Evolutionary conservation across 2,329 filamentous ascomycete species (phyloP).

Genomic region (Scytalidium lignicola): DNA sequence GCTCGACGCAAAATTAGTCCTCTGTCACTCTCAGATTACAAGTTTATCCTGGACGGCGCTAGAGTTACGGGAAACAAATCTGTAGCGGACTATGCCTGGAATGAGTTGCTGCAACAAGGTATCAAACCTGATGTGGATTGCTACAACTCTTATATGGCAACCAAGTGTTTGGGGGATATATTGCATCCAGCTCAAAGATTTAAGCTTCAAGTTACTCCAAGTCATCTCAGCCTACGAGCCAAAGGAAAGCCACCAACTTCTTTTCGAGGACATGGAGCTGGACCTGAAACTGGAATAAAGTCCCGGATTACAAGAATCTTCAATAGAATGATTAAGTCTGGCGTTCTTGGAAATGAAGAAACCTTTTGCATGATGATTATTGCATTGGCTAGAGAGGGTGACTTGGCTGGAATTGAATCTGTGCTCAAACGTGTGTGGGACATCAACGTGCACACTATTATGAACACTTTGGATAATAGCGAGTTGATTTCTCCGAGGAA

Average conservation of each 20-base stretch:
- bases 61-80: conserved; percentile 38
- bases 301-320: conserved; percentile 30
- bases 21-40: conserved; percentile 43
- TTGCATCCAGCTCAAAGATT: conserved; percentile 33
- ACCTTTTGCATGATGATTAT: conserved; percentile 49
- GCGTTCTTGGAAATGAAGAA: conserved; percentile 41
- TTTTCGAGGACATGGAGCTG: conserved; percentile 19
- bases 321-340: conserved; percentile 39
- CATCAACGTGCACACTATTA: conserved; percentile 28
- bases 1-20: conserved; percentile 32
- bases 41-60: conserved; percentile 46
- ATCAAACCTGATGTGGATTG: conserved; percentile 41
- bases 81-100: conserved; percentile 42
- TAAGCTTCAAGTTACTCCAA: conserved; percentile 25
- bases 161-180: conserved; percentile 39
- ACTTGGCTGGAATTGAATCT: conserved; percentile 38
- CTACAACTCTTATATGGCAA: conserved; percentile 50
- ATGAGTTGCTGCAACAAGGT: conserved; percentile 32
- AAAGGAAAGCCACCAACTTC: conserved; percentile 10
- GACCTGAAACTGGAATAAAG: conserved; percentile 14
- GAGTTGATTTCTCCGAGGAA: conserved; percentile 28
- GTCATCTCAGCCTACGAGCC: conserved; percentile 20
- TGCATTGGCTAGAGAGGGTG: conserved; percentile 46
- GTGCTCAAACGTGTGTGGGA: conserved; percentile 49
- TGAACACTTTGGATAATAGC: conserved; percentile 4